Evolutionary conservation across 768 basidiomycete species (phyloP), one percentile per base, ranked within the genome.

Genomic region (Naematelia encephala): DNA sequence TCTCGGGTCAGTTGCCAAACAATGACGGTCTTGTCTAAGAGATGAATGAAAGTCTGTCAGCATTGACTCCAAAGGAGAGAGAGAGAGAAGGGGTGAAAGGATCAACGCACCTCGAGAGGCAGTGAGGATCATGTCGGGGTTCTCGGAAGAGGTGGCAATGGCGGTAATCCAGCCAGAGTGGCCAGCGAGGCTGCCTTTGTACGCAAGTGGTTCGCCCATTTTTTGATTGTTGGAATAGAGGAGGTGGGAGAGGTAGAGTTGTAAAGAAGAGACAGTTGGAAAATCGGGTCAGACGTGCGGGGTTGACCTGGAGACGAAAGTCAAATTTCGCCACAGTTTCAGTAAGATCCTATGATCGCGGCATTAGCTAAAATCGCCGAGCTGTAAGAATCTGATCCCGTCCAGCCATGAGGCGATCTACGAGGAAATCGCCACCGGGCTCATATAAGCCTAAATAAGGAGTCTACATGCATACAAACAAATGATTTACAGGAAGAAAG

Each of bases 161-260:
- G 96, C 92, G 69, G 94, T 99, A 74, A 99, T 89, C 90, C 91
- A 94, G 82, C 90, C 90, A 77, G 89, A 88, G 85, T 93, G 90
- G 79, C 91, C 92, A 75, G 87, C 82, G 78, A 94, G 81, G 67
- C 90, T 88, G 72, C 92, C 92, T 76, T 94, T 86, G 82, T 88
- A 93, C 78, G 88, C 87, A 78, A 94, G 82, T 76, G 85, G 86
- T 81, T 91, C 90, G 72, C 86, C 77, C 89, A 90, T 91, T 57
- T 66, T 68, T 56, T n/a, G n/a, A n/a, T n/a, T n/a, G n/a, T n/a
- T n/a, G 50, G 10, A 26, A 10, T 8, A 47, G 25, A 26, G 21
- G 46, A 39, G 34, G 16, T 39, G 34, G 34, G 34, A 39, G 8
- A 39, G 8, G 34, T 39, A 39, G 34, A 39, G 16, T 39, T 8